A percentile compares a stretch with the other conserved stretches of the same genome.
These are phyloP conservation scores for Lentinula sp. DNA, from an alignment of 768 basidiomycete species.

Conservation along the genomic window DNA sequence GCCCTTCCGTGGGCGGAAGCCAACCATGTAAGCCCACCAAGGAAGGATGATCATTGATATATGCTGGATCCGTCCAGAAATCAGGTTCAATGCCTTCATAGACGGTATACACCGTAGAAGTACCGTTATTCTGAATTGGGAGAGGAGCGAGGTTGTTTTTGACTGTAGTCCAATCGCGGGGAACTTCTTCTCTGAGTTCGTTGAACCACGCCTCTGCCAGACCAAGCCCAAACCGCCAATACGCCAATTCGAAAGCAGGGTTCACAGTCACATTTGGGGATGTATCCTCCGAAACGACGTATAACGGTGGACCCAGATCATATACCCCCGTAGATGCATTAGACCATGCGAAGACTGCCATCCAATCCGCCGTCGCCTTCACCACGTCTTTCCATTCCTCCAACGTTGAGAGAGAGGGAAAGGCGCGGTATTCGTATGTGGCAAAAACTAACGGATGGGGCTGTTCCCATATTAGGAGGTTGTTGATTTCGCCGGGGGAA, in stretches of 20 bases:
- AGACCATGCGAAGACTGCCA: constrained; percentile 50
- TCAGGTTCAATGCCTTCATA: constrained; percentile 47
- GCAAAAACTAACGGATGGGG: constrained; percentile 56
- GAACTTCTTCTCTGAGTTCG: constrained; percentile 32
- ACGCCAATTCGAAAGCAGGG: constrained; percentile 53
- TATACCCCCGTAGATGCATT: constrained; percentile 41
- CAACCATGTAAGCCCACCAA: constrained; percentile 53
- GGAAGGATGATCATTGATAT: constrained; percentile 54
- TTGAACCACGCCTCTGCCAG: constrained; percentile 46
- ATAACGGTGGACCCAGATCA: constrained; percentile 57
- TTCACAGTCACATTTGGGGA: constrained; percentile 48
- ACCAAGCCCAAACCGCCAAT: constrained; percentile 47
- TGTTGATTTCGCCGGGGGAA: constrained; percentile 56
- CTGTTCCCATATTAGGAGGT: constrained; percentile 59
- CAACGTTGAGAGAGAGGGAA: constrained; percentile 31
- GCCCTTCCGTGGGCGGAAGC: constrained; percentile 43
- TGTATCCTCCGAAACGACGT: constrained; percentile 52
- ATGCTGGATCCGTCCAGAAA: constrained; percentile 47
- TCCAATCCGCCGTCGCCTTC: constrained; percentile 51
- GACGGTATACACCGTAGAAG: constrained; percentile 34
- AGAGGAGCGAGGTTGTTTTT: constrained; percentile 41
- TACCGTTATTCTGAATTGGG: constrained; percentile 35
- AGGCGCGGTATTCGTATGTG: constrained; percentile 47
- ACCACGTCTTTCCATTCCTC: constrained; percentile 49
- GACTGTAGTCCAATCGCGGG: constrained; percentile 37